Evolutionary conservation across 2,329 filamentous ascomycete genomes (phyloP), one percentile per base, ranked within the genome.

Genomic region (Fusarium ramigenum): DNA sequence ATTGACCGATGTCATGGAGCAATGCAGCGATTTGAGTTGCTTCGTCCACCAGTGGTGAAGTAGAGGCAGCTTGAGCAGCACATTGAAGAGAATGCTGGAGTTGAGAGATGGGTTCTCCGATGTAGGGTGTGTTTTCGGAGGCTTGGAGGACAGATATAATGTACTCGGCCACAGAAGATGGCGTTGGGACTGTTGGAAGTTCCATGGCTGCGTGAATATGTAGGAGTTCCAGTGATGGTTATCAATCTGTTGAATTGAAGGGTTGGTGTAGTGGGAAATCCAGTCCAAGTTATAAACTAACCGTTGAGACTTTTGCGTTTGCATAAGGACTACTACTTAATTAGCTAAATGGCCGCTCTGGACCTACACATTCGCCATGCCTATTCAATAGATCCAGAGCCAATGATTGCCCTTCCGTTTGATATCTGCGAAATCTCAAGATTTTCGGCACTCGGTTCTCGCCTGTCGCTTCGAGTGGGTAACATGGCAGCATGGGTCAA

Each of bases 41-140:
- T 4, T 60, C 57, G 2, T 60, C 57, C 2, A 60, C 34, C 7
- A 9, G 32, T 18, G 44, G 57, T 12, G 57, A 53, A 18, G 10
- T 34, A 2, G 44, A 32, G 2, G 57, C 44, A n/a, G 57, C 57
- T n/a, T 60, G 57, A 1, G 44, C 57, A 40, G 57, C 57, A 12
- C 57, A 60, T 6, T 60, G 57, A 2, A 60, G 57, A 8, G 57
- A 60, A 34, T 60, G 57, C 3, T 60, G 57, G 7, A 60, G 44
- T 32, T 60, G 57, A 21, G 57, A 60, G 4, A 60, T 60, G 1
- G 44, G 44, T 6, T 60, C 57, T 12, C 57, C 57, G 1, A 60
- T 60, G 28, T 60, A 60, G 10, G 57, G 44, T 10, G 57, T 60
- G 3, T 34, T 60, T 39, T 60, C 57, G 1, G 57, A 60, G 5